phyloP scores from a whole-genome alignment of 257 asterid genomes.

The Solanum appendiculatum region DNA sequence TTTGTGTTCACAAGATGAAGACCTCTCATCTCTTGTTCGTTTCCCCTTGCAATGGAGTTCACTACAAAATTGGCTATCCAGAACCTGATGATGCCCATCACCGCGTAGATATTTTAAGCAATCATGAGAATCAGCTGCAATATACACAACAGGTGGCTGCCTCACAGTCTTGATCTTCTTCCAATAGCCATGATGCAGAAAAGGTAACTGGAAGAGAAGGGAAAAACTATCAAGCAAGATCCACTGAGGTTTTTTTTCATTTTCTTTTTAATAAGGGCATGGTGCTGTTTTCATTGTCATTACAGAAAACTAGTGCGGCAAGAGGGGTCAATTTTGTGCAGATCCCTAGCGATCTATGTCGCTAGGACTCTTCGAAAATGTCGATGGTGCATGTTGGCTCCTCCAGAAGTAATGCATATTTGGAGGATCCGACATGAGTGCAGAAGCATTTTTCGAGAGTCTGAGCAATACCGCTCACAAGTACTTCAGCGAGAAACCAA shows the following conservation, averaged over 20 bases:
- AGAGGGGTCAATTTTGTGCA: not conserved
- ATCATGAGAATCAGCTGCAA: slow-evolving; percentile 21
- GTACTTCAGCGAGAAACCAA: not conserved
- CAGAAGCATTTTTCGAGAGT: not conserved
- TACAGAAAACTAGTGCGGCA: not conserved
- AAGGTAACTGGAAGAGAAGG: slow-evolving; percentile 9
- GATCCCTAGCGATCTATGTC: not conserved
- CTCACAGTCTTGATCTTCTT: slow-evolving; percentile 18
- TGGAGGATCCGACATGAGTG: not conserved
- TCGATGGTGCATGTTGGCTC: not conserved
- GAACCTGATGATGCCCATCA: not conserved
- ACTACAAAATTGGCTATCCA: slow-evolving; percentile 3
- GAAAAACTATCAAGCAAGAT: not conserved
- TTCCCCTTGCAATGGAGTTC: slow-evolving; percentile 9
- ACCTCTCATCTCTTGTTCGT: slow-evolving; percentile 15
- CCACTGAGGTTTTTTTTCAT: not conserved
- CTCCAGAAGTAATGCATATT: not conserved
- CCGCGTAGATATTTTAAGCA: slow-evolving; percentile 9
- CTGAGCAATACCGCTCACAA: not conserved
- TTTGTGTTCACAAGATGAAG: slow-evolving; percentile 12
- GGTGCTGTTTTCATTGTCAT: not conserved
- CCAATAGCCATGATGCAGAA: slow-evolving; percentile 23
- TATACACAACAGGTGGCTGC: slow-evolving; percentile 12
- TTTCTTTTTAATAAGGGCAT: not conserved
- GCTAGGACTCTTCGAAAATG: not conserved